Evolutionary conservation across 306 rosid genomes (phyloP), one percentile per base, ranked within the genome.

Genomic region (Fragaria iinumae): DNA sequence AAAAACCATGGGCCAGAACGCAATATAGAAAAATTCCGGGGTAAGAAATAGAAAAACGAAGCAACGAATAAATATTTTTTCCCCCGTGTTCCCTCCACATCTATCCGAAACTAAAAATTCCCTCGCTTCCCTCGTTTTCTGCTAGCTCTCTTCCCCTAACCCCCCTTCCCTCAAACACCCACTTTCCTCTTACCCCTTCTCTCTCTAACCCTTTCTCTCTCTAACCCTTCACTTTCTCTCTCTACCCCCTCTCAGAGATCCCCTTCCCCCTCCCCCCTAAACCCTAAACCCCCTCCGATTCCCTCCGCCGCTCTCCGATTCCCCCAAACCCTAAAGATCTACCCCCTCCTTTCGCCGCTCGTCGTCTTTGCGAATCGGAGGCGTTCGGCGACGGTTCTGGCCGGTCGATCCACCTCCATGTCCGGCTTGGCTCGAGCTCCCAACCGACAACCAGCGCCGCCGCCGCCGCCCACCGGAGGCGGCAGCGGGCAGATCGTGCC

Each of bases 111-210:
- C 86, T 86, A 90, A 90, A 62, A 96, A 88, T 89, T 92, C 97
- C 98, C 97, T 92, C 97, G 52, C 95, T 91, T 91, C 97, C 98
- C 98, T 93, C 98, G 95, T 93, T 88, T 88, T 91, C 96, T 93
- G 83, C 70, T 74, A 8, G 29, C 90, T 90, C 85, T 73, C 86
- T 73, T 72, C 73, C 80, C 78, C 71, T 49, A 76, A 55, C 82
- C 62, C 83, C 69, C 76, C 32, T 23, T 10, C 44, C 44, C 44
- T 41, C 44, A 41, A 69, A 60, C 83, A 27, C 38, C 65, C 65
- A 62, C 43, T 62, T 62, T 62, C 41, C 41, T 62, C 57, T 25
- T 69, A 9, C 77, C 76, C 12, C 65, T 5, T n/a, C n/a, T n/a
- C n/a, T n/a, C 41, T 62, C 57, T 25, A 45, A 9, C 77, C 76